Base-by-base conservation (phyloP, 2,329 filamentous ascomycete genomes). In the Gaeumannomyces tritici region DNA sequence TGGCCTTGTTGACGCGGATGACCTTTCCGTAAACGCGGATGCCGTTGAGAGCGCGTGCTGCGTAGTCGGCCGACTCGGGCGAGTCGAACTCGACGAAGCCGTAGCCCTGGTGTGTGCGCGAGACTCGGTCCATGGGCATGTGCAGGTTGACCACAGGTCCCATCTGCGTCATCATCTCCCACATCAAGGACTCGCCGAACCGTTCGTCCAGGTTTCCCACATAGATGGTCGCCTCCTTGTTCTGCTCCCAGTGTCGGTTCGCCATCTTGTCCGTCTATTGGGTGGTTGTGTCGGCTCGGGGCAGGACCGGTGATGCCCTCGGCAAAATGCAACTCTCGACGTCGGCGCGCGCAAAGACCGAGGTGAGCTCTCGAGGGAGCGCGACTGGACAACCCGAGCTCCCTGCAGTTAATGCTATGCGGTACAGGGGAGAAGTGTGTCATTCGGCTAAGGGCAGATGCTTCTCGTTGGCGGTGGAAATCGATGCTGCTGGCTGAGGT, bases 141-240 rank as follows among this genome's bases (percentile, higher is more conserved):
- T 99, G 95, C 66, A 99, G 93, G 77, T 98, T 98, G 73, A 96
- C 91, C 70, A 99, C 96, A 69, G 93, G 93, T 62, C 95, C 95
- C 74, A 93, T 92, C 79, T 99, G 95, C 62, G 97, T 87, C 92
- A 98, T 98, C 70, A 99, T 83, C 80, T 99, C 95, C 88, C 95
- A 97, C 68, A 99, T 87, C 68, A 96, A 84, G 69, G 89, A 88
- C 73, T 96, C 91, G 58, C 89, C 89, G 67, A 95, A 90, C 74
- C 95, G 91, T 80, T 99, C 95, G 79, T 99, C 95, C 71, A 99
- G 91, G 75, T 98, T 98, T 73, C 95, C 95, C 69, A 98, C 91
- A 76, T 99, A 99, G 74, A 98, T 90, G 55, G 95, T 98, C 69
- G 92, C 92, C 77, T 98, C 93, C 76, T 97, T 97, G 77, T 98